These are phyloP conservation scores for Eucalyptus guilfoylei DNA, from an alignment of 345 rosid species.

Conservation along the genomic window DNA sequence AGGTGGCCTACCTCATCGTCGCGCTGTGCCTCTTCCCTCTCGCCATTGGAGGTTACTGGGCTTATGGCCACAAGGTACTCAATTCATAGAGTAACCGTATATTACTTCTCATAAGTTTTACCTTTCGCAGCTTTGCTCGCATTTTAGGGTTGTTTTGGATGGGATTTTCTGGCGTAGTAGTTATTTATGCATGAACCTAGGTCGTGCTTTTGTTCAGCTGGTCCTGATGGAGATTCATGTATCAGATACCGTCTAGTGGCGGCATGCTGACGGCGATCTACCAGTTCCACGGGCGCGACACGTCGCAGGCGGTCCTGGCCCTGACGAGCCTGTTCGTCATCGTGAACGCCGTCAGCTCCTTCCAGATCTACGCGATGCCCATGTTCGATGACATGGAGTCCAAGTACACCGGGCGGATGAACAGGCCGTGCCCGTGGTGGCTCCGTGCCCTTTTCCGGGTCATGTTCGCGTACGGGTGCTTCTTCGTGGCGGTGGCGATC, in stretches of 20 bases:
- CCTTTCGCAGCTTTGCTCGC: background rate
- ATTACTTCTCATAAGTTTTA: background rate
- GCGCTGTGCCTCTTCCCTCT: conserved; percentile 5
- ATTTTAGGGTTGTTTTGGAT: background rate
- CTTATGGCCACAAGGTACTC: conserved; percentile 6
- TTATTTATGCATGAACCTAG: background rate
- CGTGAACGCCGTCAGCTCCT: conserved; percentile 1
- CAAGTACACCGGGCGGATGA: conserved; percentile 2
- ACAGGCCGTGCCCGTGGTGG: conserved; percentile 8
- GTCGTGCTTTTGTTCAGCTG: background rate
- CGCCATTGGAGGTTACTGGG: conserved; percentile 8
- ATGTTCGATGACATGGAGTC: conserved; percentile 9
- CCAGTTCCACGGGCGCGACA: conserved; percentile 3
- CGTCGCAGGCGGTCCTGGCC: background rate
- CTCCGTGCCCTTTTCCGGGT: background rate
- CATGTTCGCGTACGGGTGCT: conserved; percentile 6
- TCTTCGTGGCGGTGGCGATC: conserved; percentile 3
- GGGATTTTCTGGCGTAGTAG: background rate
- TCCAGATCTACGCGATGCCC: conserved; percentile 7
- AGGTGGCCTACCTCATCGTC: background rate
- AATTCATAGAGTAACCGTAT: background rate
- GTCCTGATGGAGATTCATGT: background rate
- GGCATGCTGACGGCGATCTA: conserved; percentile 8
- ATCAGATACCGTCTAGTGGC: conserved; percentile 3
- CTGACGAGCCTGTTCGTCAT: conserved; percentile 2